These are phyloP conservation scores for Viola pubescens DNA, from an alignment of 441 rosid species.

Conservation along the genomic window DNA sequence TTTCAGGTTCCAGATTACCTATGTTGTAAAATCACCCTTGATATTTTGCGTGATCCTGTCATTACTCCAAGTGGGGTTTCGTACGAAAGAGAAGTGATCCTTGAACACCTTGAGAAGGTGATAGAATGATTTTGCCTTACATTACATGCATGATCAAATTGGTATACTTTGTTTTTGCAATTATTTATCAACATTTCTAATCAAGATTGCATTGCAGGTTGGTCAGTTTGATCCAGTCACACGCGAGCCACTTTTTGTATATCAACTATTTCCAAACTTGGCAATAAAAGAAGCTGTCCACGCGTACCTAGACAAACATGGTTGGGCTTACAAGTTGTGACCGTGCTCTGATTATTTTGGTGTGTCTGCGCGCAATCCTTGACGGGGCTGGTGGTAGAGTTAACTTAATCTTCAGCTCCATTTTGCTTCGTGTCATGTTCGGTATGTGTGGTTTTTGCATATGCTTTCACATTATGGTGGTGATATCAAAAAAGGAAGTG, in stretches of 20 bases:
- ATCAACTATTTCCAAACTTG: conserved; percentile 61
- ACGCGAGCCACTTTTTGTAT: conserved; percentile 42
- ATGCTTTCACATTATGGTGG: background rate
- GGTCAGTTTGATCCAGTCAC: conserved; percentile 89
- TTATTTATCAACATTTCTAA: conserved; percentile 1
- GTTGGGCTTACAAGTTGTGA: conserved; percentile 65
- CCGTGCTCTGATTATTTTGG: conserved; percentile 9
- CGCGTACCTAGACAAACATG: conserved; percentile 60
- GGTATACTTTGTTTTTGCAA: background rate
- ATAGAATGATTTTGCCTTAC: background rate
- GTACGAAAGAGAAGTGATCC: conserved; percentile 81
- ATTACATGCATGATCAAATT: background rate
- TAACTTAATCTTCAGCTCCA: too few species aligned
- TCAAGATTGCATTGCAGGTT: conserved; percentile 34
- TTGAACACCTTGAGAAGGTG: conserved; percentile 80
- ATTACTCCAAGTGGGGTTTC: conserved; percentile 85
- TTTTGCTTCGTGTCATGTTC: conserved; percentile 6
- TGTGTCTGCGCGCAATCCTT: background rate
- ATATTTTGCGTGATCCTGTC: conserved; percentile 82
- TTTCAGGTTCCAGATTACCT: conserved; percentile 82
- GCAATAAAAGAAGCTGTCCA: conserved; percentile 86
- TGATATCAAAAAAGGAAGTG: background rate
- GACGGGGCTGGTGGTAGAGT: background rate
- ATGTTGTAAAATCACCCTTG: conserved; percentile 86
- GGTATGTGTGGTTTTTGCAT: conserved; percentile 4